Percentiles rank a stretch among this genome's conserved stretches.
phyloP scores from a whole-genome alignment of 495 filamentous ascomycete genomes.

The Aspergillus wentii region DNA sequence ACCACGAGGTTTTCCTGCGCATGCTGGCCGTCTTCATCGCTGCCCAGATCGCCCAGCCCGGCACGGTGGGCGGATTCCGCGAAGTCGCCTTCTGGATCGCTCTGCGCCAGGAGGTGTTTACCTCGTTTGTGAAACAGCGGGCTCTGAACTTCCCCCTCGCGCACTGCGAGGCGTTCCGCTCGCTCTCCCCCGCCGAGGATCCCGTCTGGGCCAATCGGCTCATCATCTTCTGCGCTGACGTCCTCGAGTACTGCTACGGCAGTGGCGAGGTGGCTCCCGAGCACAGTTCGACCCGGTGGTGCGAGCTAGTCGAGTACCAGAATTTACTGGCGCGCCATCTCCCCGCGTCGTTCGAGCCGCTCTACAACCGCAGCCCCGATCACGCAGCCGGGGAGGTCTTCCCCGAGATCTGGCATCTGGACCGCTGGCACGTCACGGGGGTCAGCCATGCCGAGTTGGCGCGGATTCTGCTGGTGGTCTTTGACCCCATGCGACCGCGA shows the following conservation, averaged over 20 bases:
- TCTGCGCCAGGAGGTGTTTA: conserved; percentile 32
- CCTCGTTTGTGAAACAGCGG: conserved; percentile 29
- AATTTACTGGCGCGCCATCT: neutral
- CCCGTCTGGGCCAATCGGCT: conserved; percentile 29
- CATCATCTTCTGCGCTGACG: conserved; percentile 26
- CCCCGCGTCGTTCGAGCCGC: conserved; percentile 18
- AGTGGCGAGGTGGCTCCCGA: neutral
- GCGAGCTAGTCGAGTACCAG: conserved; percentile 1
- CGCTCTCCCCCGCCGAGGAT: conserved; percentile 23
- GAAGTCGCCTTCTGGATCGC: conserved; percentile 30
- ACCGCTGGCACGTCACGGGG: conserved; percentile 30
- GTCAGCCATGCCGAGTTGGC: conserved; percentile 32
- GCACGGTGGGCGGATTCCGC: conserved; percentile 14
- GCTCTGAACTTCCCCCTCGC: conserved; percentile 19
- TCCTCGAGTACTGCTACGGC: conserved; percentile 13
- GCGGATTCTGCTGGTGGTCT: conserved; percentile 33
- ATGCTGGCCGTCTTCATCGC: conserved; percentile 3
- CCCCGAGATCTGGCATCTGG: conserved; percentile 35
- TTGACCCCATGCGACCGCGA: conserved; percentile 32
- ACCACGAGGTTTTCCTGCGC: conserved; percentile 5
- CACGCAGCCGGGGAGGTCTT: conserved; percentile 20
- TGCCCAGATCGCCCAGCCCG: neutral
- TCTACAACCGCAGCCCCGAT: conserved; percentile 17
- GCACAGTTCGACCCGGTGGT: neutral
- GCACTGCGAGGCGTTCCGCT: conserved; percentile 16